Evolutionary conservation across 2,329 filamentous ascomycete genomes (phyloP), one percentile per base, ranked within the genome.

Genomic region (Ustulina deusta): DNA sequence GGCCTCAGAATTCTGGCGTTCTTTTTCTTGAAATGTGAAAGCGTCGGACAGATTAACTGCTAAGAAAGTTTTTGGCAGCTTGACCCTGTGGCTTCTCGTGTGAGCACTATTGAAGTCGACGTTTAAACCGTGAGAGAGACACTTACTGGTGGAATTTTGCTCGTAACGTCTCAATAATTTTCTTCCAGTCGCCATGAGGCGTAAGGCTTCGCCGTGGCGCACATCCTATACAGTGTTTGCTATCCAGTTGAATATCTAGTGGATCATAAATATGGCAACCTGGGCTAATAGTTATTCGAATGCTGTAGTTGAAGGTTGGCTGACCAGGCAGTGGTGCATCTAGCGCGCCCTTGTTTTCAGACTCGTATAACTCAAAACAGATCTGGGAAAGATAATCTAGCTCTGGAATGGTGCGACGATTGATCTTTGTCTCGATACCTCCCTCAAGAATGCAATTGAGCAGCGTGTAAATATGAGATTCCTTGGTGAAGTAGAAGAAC

Each of bases 401-500:
- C 81, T 99, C 96, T 0, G 96, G 96, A 71, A 99, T 99, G 46
- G 93, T 94, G 75, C 93, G 94, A 42, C 97, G 91, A 74, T 93
- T 92, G 77, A 99, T 98, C 83, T 99, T 99, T 27, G 95, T 97
- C 77, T 97, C 92, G 72, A 99, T 93, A 34, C 96, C 97, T 68
- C 97, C 96, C 79, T 99, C 96, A 29, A 99, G 87, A 73, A 99
- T 98, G 79, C 95, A 98, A 80, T 99, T 99, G 66, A 99, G 88
- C 5, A 99, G 87, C 5, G 96, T 99, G 82, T 99, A 99, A 71
- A 99, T 97, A 79, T 99, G 96, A 0, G 93, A 97, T 81, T 99
- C 96, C 80, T 99, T 99, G 71, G 96, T 99, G 80, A 99, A 99
- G 83, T 99, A 99, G 81, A 98, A 93, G 84, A 98, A 98, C 1